A percentile compares a stretch with the other conserved stretches of the same genome.
Evolutionary conservation across 306 rosid genomes (phyloP).

Genomic region (Cicer pinnatifidum): DNA sequence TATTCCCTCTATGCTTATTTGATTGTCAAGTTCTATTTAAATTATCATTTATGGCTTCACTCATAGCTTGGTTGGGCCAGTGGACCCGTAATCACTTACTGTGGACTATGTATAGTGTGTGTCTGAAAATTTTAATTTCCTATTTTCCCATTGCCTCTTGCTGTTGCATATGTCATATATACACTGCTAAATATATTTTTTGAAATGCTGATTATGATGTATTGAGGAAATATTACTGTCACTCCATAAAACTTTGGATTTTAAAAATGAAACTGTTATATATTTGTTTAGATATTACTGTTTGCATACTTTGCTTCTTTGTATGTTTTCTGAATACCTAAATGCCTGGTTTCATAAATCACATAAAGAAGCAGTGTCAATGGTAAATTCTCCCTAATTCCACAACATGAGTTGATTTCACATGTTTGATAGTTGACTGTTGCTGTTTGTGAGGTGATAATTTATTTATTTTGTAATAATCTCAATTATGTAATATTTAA

Average conservation of each 20-base stretch:
- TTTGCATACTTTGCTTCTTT: conserved; percentile 19
- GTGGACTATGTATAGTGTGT: neutral
- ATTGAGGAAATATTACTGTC: conserved; percentile 7
- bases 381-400: neutral
- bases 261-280: neutral
- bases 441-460: conserved; percentile 27
- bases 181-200: conserved; percentile 12
- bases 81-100: conserved; percentile 32
- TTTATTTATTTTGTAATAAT: neutral
- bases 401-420: conserved; percentile 12
- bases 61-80: conserved; percentile 12
- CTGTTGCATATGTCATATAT: conserved; percentile 27
- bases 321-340: conserved; percentile 15
- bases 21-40: neutral
- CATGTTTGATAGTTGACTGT: neutral
- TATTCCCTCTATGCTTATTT: neutral
- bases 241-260: conserved; percentile 9
- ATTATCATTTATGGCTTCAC: conserved; percentile 32
- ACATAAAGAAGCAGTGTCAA: neutral
- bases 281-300: conserved; percentile 12
- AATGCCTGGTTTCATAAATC: conserved; percentile 22
- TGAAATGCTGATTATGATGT: conserved; percentile 27
- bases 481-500: neutral
- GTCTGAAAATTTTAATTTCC: neutral
- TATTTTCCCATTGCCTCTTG: conserved; percentile 7